Base-by-base conservation (phyloP, 2,329 filamentous ascomycete genomes). In the Aspergillus ibericus region DNA sequence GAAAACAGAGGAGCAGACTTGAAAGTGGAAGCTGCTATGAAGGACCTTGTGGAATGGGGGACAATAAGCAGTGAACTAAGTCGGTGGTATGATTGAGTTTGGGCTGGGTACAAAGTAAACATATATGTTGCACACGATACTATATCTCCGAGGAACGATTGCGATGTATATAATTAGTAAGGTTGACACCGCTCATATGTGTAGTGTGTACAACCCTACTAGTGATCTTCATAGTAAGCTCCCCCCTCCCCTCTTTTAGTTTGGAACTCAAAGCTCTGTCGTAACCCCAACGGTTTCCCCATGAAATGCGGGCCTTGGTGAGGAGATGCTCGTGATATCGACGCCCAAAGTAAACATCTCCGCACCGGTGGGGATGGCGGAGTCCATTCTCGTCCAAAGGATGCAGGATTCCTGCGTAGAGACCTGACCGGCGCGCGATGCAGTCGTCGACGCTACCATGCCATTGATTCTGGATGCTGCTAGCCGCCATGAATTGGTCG, bases 331-430 rank as follows among this genome's bases (percentile, higher is more conserved):
- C 18, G 18, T 36, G 49, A 52, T 36, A 38, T 27, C n/a, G 49
- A 27, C 38, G 40, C 51, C 51, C 25, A 27, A 53, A 53, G 36
- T 44, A 59, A 55, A 46, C 54, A 61, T 65, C 64, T 66, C 64
- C 64, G 61, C 64, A 66, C 64, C 61, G 58, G 63, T 65, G 63
- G 64, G 58, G 61, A 62, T 58, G 36, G 52, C 56, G 49, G 57
- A 62, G 50, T 36, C 29, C 25, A 7, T 36, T 32, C 18, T 32
- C 36, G 29, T 46, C 42, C 12, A 36, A 35, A 20, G 42, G 32
- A 48, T 18, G 54, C 20, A 53, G 53, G 18, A 35, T 9, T 27
- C n/a, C 22, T 53, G 35, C 50, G 50, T 42, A 27, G 22, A 42
- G 16, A 29, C 16, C 51, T 40, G 7, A 40, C 51, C 38, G 18